phyloP scores from a whole-genome alignment of 2,329 filamentous ascomycete species.

The Eutypa lata region DNA sequence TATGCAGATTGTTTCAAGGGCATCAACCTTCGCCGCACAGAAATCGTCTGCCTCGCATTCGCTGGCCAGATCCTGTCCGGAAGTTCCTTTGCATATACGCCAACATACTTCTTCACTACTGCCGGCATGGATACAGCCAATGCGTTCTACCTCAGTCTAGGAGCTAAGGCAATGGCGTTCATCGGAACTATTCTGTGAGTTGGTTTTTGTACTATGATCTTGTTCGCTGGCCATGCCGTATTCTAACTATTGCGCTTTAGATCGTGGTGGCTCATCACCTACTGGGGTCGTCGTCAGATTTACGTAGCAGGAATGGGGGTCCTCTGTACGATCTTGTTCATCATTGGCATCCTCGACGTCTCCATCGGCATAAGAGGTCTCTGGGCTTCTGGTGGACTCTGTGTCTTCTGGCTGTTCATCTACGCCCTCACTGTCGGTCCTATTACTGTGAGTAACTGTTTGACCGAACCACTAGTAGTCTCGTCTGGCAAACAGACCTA shows the following conservation, averaged over 20 bases:
- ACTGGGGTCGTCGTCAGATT: slow-evolving; percentile 38
- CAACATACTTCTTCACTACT: slow-evolving; percentile 35
- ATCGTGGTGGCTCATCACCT: slow-evolving; percentile 36
- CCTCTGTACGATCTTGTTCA: slow-evolving; percentile 33
- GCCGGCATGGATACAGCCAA: slow-evolving; percentile 29
- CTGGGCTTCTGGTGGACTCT: slow-evolving; percentile 38
- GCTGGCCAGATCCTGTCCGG: slow-evolving; percentile 32
- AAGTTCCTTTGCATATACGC: slow-evolving; percentile 35
- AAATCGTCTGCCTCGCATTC: slow-evolving; percentile 38
- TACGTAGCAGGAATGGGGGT: slow-evolving; percentile 37
- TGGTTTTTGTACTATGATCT: slow-evolving; percentile 22
- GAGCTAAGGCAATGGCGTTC: slow-evolving; percentile 32
- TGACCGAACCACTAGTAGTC: too few species aligned
- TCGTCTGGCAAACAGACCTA: slow-evolving; percentile 1
- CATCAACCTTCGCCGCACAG: slow-evolving; percentile 40
- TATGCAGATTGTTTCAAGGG: slow-evolving; percentile 48
- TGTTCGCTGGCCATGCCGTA: not conserved
- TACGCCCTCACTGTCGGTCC: slow-evolving; percentile 48
- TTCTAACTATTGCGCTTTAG: slow-evolving; percentile 31
- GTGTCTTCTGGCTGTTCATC: slow-evolving; percentile 41
- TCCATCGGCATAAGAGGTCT: slow-evolving; percentile 39
- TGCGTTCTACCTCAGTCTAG: slow-evolving; percentile 32
- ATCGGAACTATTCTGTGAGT: slow-evolving; percentile 37
- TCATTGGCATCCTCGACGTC: slow-evolving; percentile 39
- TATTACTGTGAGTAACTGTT: slow-evolving; percentile 34